Conservation (phyloP, 345 rosid genomes). For the Diplotaxis tenuifolia region DNA sequence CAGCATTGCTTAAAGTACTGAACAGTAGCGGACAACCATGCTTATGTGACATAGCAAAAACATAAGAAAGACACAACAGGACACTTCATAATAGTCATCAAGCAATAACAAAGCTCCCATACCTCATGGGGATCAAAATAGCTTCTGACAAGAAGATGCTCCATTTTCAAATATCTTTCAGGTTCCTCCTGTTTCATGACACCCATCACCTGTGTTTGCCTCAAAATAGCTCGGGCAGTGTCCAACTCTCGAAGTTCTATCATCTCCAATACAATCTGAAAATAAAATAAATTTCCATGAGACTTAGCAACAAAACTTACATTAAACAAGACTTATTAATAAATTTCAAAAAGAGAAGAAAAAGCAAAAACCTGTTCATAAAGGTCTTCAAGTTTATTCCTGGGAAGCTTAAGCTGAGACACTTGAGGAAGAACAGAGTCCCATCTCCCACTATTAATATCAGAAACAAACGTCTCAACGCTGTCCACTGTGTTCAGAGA, state of each 20-base stretch:
- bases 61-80: neutral
- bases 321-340: neutral
- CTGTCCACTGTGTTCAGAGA: slow-evolving; percentile 92
- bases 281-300: neutral
- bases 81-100: neutral
- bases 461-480: slow-evolving; percentile 87
- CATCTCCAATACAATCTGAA: slow-evolving; percentile 95
- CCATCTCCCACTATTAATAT: slow-evolving; percentile 89
- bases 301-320: no score
- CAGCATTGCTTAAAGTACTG: neutral
- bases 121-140: slow-evolving; percentile 98
- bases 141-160: slow-evolving; percentile 92
- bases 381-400: slow-evolving; percentile 85
- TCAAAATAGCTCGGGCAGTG: slow-evolving; percentile 90
- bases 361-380: slow-evolving; percentile 75
- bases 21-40: neutral
- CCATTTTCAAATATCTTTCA: slow-evolving; percentile 87
- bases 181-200: slow-evolving; percentile 99
- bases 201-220: slow-evolving; percentile 99
- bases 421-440: slow-evolving; percentile 87
- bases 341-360: neutral
- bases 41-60: slow-evolving; percentile 6
- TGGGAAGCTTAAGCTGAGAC: slow-evolving; percentile 89
- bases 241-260: slow-evolving; percentile 94
- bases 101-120: slow-evolving; percentile 18